Base-by-base conservation (phyloP, 1,139 yeast genomes). In the Zhuliangozyma blackwelliae region DNA sequence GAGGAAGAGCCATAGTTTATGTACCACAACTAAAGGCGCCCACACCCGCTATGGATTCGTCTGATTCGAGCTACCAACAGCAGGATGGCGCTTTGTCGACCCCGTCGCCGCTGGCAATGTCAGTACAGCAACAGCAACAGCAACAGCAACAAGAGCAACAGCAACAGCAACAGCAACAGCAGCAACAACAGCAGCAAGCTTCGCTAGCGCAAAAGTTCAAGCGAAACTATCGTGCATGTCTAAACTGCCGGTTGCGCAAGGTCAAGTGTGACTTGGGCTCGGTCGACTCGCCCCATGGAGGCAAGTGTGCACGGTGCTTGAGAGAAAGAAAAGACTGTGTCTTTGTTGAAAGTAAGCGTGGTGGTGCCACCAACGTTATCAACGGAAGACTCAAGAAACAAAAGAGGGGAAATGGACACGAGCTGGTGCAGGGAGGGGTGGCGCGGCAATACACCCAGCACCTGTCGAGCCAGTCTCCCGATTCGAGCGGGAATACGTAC, bases 201-300 rank as follows among this genome's bases (percentile, higher is more conserved):
- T 19, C 21, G 28, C 33, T 16, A 8, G 20, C 9, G n/a, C 33
- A 13, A 16, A 63, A 59, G 43, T 77, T 69, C 53, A 70, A 68
- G 46, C 61, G 97, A 42, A 81, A 82, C 47, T 89, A 85, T 57
- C 73, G 79, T 43, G 97, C 97, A 0, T 89, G 97, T 52, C 62
- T 84, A 36, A 85, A 81, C 58, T 89, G 97, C 57, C 72, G 96
- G 10, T 75, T 80, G 8, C 74, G 95, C 28, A 89, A 89, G 52
- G 87, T 86, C 33, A 81, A 82, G 52, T 89, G 97, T 62, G 95
- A 87, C 51, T 61, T 88, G 46, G 96, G 95, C 2, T 78, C 82
- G 4, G 77, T 80, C 10, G 83, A 81, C 40, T 72, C 71, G 40
- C 96, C 96, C 0, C 69, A 72, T 36, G 80, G 78, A 7, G 95